Percentiles rank a stretch among this genome's conserved stretches.
These are phyloP conservation scores for Pachysandra terminalis DNA, from an alignment of 164 flowering plant species.

Conservation along the genomic window DNA sequence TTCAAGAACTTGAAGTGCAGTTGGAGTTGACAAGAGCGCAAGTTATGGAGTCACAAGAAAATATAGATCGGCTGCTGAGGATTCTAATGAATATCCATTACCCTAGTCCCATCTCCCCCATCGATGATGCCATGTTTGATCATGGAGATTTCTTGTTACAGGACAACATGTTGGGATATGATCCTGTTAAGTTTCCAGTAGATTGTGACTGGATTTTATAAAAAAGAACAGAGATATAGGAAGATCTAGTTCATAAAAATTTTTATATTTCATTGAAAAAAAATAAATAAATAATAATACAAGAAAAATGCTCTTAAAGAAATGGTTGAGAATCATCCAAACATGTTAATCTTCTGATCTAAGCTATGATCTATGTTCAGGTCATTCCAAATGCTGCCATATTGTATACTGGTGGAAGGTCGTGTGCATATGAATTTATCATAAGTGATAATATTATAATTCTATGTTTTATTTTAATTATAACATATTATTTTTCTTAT, in stretches of 20 bases:
- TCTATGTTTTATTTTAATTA: too few relatives aligned
- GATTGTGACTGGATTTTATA: slow-evolving; percentile 6
- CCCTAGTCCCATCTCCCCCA: slow-evolving; percentile 4
- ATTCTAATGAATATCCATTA: slow-evolving; percentile 17
- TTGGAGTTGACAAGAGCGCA: slow-evolving; percentile 18
- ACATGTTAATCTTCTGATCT: too few relatives aligned
- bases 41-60: slow-evolving; percentile 14
- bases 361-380: too few relatives aligned
- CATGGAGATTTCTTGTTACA: neutral
- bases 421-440: too few relatives aligned
- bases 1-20: slow-evolving; percentile 20
- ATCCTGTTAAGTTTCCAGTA: slow-evolving; percentile 8
- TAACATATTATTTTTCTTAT: too few relatives aligned
- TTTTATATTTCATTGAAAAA: neutral
- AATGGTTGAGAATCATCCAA: too few relatives aligned
- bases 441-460: too few relatives aligned
- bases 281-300: too few relatives aligned
- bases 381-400: too few relatives aligned
- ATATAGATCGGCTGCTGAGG: slow-evolving; percentile 25
- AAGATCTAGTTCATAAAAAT: neutral
- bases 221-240: neutral
- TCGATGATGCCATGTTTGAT: slow-evolving; percentile 4
- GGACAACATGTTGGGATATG: slow-evolving; percentile 6
- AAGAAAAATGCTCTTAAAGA: too few relatives aligned
- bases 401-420: too few relatives aligned